Evolutionary conservation across 2,329 filamentous ascomycete species (phyloP).

Genomic region (Ophiostoma sp.): DNA sequence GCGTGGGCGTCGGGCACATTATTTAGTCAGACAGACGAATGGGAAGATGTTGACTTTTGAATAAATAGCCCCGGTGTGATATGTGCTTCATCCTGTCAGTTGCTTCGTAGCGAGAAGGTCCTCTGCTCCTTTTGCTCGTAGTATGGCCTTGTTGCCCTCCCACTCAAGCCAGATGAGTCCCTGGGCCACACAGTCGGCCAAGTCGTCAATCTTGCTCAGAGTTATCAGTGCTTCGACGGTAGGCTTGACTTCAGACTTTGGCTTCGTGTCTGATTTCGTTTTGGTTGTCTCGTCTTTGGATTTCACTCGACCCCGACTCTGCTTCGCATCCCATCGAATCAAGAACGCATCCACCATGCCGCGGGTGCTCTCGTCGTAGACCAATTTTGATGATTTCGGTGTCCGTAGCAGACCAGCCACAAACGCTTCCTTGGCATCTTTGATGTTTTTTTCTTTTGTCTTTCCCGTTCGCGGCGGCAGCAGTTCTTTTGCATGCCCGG

Average conservation of each 20-base stretch:
- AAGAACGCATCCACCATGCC: constrained; percentile 27
- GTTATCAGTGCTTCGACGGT: neutral
- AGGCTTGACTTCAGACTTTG: neutral
- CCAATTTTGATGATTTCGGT: neutral
- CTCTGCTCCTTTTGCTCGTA: constrained; percentile 38
- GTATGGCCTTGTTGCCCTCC: constrained; percentile 58
- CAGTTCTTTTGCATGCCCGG: neutral
- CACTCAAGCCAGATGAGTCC: constrained; percentile 75
- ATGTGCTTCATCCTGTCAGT: neutral
- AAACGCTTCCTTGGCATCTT: constrained; percentile 33
- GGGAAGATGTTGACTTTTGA: neutral
- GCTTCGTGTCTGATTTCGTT: neutral
- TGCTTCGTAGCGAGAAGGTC: constrained; percentile 20
- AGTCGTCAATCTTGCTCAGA: constrained; percentile 70
- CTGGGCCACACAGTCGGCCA: constrained; percentile 78
- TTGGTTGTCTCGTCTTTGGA: neutral
- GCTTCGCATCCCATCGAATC: constrained; percentile 27
- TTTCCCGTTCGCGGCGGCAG: neutral
- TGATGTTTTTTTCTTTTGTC: constrained; percentile 31
- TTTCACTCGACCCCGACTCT: neutral
- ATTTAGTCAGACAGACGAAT: neutral
- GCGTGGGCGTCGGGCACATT: constrained; percentile 48
- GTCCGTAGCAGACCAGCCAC: constrained; percentile 24
- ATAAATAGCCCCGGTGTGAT: neutral
- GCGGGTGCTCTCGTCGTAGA: constrained; percentile 2